Conservation (phyloP, 768 basidiomycete species). For the Lactarius psammicola region DNA sequence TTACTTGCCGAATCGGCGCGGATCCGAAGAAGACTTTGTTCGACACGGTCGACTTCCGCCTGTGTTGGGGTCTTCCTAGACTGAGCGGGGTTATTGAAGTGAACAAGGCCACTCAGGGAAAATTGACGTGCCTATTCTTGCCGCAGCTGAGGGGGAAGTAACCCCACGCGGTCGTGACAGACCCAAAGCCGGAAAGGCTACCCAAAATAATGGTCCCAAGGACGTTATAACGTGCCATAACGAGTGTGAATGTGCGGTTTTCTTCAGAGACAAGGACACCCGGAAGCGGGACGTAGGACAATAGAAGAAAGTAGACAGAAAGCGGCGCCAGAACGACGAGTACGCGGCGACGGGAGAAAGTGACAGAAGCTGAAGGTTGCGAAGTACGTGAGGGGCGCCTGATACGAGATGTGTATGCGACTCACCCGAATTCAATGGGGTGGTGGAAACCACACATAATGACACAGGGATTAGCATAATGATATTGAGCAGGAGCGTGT, state of each 20-base stretch:
- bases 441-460: constrained; percentile 55
- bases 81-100: neutral
- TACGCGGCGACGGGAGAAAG: constrained; percentile 13
- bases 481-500: constrained; percentile 56
- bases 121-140: constrained; percentile 5
- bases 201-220: constrained; percentile 80
- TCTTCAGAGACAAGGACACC: constrained; percentile 41
- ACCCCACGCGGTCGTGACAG: constrained; percentile 64
- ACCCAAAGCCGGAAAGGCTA: constrained; percentile 75
- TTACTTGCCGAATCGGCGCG: constrained; percentile 53
- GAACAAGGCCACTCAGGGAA: neutral
- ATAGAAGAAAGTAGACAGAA: constrained; percentile 50
- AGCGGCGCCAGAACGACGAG: constrained; percentile 23
- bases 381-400: neutral
- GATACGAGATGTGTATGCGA: constrained; percentile 6
- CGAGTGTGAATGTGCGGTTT: constrained; percentile 40
- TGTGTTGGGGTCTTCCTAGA: constrained; percentile 13
- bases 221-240: constrained; percentile 63
- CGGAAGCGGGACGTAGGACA: constrained; percentile 72
- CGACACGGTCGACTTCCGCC: constrained; percentile 52
- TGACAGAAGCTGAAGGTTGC: neutral
- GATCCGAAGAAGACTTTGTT: constrained; percentile 58
- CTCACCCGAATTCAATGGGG: constrained; percentile 28
- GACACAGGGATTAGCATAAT: constrained; percentile 68
- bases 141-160: constrained; percentile 48